phyloP scores from a whole-genome alignment of 2,329 filamentous ascomycete genomes.

The Monilinia fructicola region DNA sequence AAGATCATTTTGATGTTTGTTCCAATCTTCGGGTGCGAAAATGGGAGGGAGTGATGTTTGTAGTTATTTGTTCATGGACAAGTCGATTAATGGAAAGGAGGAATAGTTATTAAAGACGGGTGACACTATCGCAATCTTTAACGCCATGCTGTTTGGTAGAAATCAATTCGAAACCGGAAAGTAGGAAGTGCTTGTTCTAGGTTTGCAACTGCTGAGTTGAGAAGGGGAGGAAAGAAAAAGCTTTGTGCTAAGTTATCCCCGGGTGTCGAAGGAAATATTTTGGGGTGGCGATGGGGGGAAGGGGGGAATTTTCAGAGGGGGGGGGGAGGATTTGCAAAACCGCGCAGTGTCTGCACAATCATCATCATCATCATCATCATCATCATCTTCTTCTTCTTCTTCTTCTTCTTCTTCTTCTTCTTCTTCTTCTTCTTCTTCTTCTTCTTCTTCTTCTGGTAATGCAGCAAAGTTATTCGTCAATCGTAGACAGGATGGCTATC shows the following conservation, averaged over 20 bases:
- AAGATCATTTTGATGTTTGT: not conserved
- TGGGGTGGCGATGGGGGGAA: too few species aligned
- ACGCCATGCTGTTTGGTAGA: not conserved
- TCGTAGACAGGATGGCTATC: too few species aligned
- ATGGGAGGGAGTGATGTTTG: not conserved
- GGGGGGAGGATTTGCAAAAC: not conserved
- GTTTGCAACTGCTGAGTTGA: not conserved
- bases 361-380: too few species aligned
- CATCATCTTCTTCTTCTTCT: not conserved
- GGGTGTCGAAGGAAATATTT: not conserved
- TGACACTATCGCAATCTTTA: too few species aligned
- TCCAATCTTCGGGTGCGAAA: not conserved
- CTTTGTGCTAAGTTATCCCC: not conserved
- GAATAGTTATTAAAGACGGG: too few species aligned
- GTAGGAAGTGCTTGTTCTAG: not conserved
- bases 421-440: not conserved
- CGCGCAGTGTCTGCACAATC: not conserved
- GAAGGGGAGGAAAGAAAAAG: not conserved
- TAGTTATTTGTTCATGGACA: not conserved
- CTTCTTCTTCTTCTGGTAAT: not conserved
- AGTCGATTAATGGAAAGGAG: not conserved
- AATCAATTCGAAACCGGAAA: not conserved
- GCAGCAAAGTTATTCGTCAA: not conserved
- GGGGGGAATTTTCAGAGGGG: not conserved
- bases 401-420: not conserved